phyloP scores from a whole-genome alignment of 2,329 filamentous ascomycete species.

The Sclerotiophoma versabilis region DNA sequence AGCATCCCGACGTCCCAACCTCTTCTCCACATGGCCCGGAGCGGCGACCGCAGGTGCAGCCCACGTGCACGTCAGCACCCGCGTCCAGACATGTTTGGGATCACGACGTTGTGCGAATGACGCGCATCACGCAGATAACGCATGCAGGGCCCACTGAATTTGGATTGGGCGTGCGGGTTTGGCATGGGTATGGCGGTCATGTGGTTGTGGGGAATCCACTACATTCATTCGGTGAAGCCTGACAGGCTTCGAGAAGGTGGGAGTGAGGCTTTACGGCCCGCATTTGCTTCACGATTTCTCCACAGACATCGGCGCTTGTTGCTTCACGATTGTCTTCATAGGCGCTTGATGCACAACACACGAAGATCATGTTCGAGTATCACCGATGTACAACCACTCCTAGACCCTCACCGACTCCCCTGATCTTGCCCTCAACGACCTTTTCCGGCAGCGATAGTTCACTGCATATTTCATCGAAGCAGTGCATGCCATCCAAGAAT shows the following conservation, averaged over 20 bases:
- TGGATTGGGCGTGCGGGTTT: background rate
- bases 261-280: constrained; percentile 10
- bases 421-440: constrained; percentile 73
- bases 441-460: constrained; percentile 74
- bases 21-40: constrained; percentile 11
- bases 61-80: constrained; percentile 6
- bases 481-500: constrained; percentile 77
- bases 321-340: background rate
- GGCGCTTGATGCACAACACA: background rate
- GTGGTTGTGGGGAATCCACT: constrained; percentile 10
- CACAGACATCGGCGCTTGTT: background rate
- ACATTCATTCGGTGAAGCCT: constrained; percentile 1
- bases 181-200: constrained; percentile 10
- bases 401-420: constrained; percentile 49
- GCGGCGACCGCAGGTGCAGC: background rate
- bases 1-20: constrained; percentile 6
- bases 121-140: constrained; percentile 15
- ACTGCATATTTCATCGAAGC: constrained; percentile 83
- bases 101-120: constrained; percentile 12
- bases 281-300: background rate
- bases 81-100: background rate
- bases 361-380: background rate
- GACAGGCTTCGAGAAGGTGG: background rate
- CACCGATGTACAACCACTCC: constrained; percentile 39
- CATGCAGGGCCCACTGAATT: constrained; percentile 10